Conservation (phyloP, 2,329 filamentous ascomycete species). For the Simplicillium aogashimaense region DNA sequence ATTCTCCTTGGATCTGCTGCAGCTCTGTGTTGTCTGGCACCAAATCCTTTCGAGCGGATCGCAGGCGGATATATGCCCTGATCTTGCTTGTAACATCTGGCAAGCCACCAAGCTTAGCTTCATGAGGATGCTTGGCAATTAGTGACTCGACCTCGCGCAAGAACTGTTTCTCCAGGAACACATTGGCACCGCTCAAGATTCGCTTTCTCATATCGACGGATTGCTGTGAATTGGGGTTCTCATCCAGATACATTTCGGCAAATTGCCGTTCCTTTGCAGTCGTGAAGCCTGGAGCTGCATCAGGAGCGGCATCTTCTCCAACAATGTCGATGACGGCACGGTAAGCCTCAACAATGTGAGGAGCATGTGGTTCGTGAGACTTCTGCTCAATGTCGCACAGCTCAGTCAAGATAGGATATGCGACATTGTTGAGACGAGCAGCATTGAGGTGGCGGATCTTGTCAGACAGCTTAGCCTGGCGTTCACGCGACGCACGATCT, state of each 20-base stretch:
- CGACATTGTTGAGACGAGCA: conserved; percentile 53
- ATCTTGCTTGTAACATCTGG: conserved; percentile 86
- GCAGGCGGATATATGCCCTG: conserved; percentile 80
- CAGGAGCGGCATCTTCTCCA: conserved; percentile 55
- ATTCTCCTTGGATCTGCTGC: conserved; percentile 71
- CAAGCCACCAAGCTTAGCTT: conserved; percentile 81
- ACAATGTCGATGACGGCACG: conserved; percentile 71
- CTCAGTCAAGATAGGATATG: conserved; percentile 66
- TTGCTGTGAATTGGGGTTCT: conserved; percentile 53
- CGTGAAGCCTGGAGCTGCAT: conserved; percentile 48
- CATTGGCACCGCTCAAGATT: conserved; percentile 71
- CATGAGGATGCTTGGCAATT: conserved; percentile 74
- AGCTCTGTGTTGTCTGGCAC: conserved; percentile 72
- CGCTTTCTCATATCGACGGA: conserved; percentile 63
- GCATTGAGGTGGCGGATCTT: conserved; percentile 73
- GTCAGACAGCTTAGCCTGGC: conserved; percentile 71
- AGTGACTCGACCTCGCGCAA: conserved; percentile 65
- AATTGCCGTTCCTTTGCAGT: conserved; percentile 69
- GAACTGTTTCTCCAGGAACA: conserved; percentile 74
- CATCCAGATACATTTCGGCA: conserved; percentile 66
- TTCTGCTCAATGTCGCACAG: conserved; percentile 66
- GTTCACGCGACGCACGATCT: conserved; percentile 70
- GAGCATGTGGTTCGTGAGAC: conserved; percentile 59
- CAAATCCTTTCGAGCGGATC: conserved; percentile 71
- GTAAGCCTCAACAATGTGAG: conserved; percentile 74